These are phyloP conservation scores for Diaporthe ilicicola DNA, from an alignment of 2,329 filamentous ascomycete genomes.

Conservation along the genomic window DNA sequence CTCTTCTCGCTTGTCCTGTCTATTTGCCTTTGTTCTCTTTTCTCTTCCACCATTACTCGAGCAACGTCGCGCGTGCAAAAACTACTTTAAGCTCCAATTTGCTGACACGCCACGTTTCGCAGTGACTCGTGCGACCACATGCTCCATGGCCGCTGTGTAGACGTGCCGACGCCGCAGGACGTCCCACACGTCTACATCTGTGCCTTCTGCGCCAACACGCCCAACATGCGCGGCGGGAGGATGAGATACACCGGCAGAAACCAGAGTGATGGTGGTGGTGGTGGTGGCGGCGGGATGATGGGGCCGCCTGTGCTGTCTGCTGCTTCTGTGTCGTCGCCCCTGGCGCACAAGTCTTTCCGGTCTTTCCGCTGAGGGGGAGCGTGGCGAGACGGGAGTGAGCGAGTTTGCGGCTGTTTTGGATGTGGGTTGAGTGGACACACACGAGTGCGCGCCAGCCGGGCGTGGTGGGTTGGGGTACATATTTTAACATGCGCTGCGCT, in stretches of 20 bases:
- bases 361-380: slow-evolving; percentile 50
- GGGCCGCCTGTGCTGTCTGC: slow-evolving; percentile 39
- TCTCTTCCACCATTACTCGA: background rate
- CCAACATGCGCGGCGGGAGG: slow-evolving; percentile 60
- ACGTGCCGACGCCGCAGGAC: slow-evolving; percentile 58
- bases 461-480: background rate
- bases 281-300: slow-evolving; percentile 22
- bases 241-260: slow-evolving; percentile 53
- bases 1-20: background rate
- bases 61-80: background rate
- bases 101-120: slow-evolving; percentile 25
- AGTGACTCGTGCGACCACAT: slow-evolving; percentile 73
- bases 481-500: background rate
- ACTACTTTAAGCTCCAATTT: background rate
- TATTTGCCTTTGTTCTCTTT: background rate
- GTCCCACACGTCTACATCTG: slow-evolving; percentile 71
- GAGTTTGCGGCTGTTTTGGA: background rate
- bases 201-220: slow-evolving; percentile 68
- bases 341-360: slow-evolving; percentile 55
- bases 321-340: slow-evolving; percentile 45
- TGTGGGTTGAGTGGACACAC: background rate
- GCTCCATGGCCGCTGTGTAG: slow-evolving; percentile 71
- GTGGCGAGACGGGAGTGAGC: background rate
- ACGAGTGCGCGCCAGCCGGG: background rate
- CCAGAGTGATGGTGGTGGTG: background rate